A percentile compares a stretch with the other conserved stretches of the same genome.
Conservation (phyloP, 1,284 basidiomycete species). For the Afroboletus lepidellus region DNA sequence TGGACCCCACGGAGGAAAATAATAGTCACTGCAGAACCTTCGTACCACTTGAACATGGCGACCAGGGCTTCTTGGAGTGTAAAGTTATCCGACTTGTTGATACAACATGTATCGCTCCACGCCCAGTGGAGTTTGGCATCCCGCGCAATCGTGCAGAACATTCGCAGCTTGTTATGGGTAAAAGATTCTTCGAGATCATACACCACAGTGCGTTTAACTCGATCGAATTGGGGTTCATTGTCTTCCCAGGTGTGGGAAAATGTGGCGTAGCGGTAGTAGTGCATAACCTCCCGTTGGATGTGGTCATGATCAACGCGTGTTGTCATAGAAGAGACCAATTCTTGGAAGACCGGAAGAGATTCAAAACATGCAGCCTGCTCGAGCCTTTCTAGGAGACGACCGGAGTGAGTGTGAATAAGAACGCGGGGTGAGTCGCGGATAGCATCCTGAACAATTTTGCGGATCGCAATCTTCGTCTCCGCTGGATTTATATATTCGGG, state of each 20-base stretch:
- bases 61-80: neutral
- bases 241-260: conserved; percentile 3
- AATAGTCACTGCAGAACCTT: conserved; percentile 1
- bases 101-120: neutral
- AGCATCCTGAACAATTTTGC: neutral
- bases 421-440: neutral
- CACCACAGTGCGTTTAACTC: neutral
- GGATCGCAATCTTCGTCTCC: neutral
- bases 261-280: neutral
- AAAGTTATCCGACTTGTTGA: neutral
- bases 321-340: neutral
- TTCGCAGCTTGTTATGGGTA: neutral
- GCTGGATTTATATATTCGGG: neutral
- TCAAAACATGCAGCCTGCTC: neutral
- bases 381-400: neutral
- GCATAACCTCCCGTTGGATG: neutral
- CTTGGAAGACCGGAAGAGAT: neutral
- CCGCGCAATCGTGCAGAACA: neutral
- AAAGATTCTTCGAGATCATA: neutral
- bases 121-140: neutral
- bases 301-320: neutral
- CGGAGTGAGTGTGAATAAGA: neutral
- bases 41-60: conserved; percentile 2
- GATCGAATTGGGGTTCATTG: neutral
- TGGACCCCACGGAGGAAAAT: conserved; percentile 4